Evolutionary conservation across 148 eudicot genomes (phyloP).

Genomic region (Spergularia bocconei): DNA sequence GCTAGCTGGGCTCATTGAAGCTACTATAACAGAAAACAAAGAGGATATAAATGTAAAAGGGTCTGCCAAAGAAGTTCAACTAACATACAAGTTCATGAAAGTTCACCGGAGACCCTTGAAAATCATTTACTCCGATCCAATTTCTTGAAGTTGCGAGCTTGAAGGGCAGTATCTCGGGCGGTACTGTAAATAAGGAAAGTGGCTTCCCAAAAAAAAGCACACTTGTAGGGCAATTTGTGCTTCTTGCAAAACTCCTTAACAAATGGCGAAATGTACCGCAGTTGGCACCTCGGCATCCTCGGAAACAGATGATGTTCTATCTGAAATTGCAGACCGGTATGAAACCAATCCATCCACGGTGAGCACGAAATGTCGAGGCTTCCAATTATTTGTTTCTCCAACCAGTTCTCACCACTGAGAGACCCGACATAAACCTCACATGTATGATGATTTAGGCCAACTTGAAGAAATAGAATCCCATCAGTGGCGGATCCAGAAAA

Average conservation of each 20-base stretch:
- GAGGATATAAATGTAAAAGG: too few species aligned
- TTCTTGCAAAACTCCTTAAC: constrained; percentile 10
- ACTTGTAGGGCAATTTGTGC: neutral
- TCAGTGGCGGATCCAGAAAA: too few species aligned
- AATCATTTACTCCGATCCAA: too few species aligned
- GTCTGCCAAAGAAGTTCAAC: too few species aligned
- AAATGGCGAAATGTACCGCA: constrained; percentile 1
- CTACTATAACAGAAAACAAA: too few species aligned
- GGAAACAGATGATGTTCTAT: constrained; percentile 13
- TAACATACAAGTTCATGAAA: too few species aligned
- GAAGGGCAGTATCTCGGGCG: neutral
- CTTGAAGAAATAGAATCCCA: constrained; percentile 46
- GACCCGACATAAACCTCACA: constrained; percentile 28
- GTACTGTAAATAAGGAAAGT: neutral
- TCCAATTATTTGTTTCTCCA: neutral
- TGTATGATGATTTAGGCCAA: constrained; percentile 44
- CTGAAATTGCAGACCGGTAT: constrained; percentile 1
- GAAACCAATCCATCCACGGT: constrained; percentile 19
- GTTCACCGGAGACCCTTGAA: too few species aligned
- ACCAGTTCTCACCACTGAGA: neutral
- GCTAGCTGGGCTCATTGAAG: too few species aligned
- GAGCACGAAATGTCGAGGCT: constrained; percentile 13
- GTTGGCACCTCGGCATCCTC: constrained; percentile 15
- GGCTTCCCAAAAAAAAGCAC: constrained; percentile 7
- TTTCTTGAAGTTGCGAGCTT: neutral